A percentile compares a stretch with the other conserved stretches of the same genome.
Evolutionary conservation across 1,139 yeast species (phyloP).

Genomic region (Nakaseomyces nivariensis): DNA sequence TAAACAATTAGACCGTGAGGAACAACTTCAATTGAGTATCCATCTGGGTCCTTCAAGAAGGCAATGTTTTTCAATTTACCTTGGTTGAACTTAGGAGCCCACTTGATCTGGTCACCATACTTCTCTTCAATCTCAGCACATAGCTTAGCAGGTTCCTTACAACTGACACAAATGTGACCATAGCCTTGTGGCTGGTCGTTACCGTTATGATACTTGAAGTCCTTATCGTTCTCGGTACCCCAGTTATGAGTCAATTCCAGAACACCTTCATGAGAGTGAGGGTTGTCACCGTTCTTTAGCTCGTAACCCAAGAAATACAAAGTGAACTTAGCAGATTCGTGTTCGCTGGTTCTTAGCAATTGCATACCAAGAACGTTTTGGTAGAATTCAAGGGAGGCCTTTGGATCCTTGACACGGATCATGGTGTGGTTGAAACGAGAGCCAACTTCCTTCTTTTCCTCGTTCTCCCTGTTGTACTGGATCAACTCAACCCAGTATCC

Average conservation of each 20-base stretch:
- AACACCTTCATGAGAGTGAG: constrained; percentile 45
- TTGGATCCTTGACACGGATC: constrained; percentile 86
- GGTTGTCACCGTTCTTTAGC: constrained; percentile 28
- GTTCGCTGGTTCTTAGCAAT: constrained; percentile 45
- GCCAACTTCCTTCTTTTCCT: constrained; percentile 35
- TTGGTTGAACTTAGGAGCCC: constrained; percentile 48
- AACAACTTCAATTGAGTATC: constrained; percentile 71
- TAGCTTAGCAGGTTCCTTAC: constrained; percentile 51
- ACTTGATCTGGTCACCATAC: constrained; percentile 39
- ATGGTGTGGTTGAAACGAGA: constrained; percentile 80
- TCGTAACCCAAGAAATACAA: constrained; percentile 76
- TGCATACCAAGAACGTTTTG: constrained; percentile 72
- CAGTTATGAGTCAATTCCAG: constrained; percentile 89
- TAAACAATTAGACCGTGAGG: constrained; percentile 26
- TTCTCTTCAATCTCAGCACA: constrained; percentile 40
- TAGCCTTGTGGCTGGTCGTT: constrained; percentile 73
- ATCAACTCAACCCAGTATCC: constrained; percentile 94
- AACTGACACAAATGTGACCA: constrained; percentile 77
- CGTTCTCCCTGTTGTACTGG: constrained; percentile 37
- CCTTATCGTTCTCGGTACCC: constrained; percentile 79
- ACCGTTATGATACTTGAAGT: constrained; percentile 75
- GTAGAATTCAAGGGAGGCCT: constrained; percentile 66
- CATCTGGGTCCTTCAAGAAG: constrained; percentile 84
- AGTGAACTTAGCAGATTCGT: constrained; percentile 66
- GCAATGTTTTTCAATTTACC: constrained; percentile 55